Base-by-base conservation (phyloP, 2,329 filamentous ascomycete genomes). In the Hypomyces perniciosus region DNA sequence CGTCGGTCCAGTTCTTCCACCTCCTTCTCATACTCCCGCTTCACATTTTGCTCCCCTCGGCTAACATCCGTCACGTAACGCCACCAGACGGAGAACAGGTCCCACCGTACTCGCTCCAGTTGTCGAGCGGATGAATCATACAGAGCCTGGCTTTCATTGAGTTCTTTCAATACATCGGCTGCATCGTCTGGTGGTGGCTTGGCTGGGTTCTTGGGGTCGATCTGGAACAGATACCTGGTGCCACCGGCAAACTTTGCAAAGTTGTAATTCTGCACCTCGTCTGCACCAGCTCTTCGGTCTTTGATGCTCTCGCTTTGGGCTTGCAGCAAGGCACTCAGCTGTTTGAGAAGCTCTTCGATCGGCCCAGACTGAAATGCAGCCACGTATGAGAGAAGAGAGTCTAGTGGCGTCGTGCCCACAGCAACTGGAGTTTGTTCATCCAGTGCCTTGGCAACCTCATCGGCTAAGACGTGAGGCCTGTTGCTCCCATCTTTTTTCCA, bases 51-150 rank as follows among this genome's bases (percentile, higher is more conserved):
- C n/a, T n/a, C n/a, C n/a, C n/a, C n/a, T n/a, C n/a, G n/a, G n/a
- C n/a, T 28, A 2, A n/a, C 47, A 39, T 63, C 60, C 41, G 51
- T 62, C 1, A 66, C 56, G 37, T 61, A 70, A 40, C 67, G 64
- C 69, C 70, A 74, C 70, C 70, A 74, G 2, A 54, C 10, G 0
- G 68, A 59, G 48, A 73, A 73, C 54, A 72, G 55, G 8, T 69
- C 60, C 70, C 71, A 73, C 28, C 61, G 63, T 10, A 57, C 42
- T 29, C 61, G 57, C 12, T 7, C 5, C 12, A 34, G 10, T n/a
- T 12, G n/a, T 13, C 43, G 30, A 12, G 30, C 10, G 7, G 33
- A n/a, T 8, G 29, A 29, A 3, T 39, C 47, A n/a, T n/a, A n/a
- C n/a, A n/a, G n/a, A n/a, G n/a, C n/a, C n/a, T n/a, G n/a, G n/a